Conservation (phyloP, 2,329 filamentous ascomycete species). For the Alternaria dauci region DNA sequence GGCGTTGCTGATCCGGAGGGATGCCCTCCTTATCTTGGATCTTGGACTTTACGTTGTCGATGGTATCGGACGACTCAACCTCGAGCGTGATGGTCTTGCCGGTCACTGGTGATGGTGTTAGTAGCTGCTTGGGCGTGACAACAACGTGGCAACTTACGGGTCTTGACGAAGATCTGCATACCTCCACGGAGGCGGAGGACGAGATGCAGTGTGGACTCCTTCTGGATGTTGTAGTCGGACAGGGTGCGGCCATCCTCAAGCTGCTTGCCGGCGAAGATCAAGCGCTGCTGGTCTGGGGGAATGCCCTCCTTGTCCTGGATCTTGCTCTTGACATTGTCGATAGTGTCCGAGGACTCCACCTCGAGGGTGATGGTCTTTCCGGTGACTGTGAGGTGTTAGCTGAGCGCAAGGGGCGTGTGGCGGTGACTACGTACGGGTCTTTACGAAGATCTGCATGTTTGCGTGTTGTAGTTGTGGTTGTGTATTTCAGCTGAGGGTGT, state of each 20-base stretch:
- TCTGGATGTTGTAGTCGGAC: slow-evolving; percentile 95
- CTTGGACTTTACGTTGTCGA: slow-evolving; percentile 53
- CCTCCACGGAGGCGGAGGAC: slow-evolving; percentile 76
- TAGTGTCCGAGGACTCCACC: slow-evolving; percentile 80
- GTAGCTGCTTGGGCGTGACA: slow-evolving; percentile 29
- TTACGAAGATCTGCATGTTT: slow-evolving; percentile 96
- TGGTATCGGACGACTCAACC: slow-evolving; percentile 52
- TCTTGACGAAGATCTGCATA: slow-evolving; percentile 71
- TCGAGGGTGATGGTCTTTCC: slow-evolving; percentile 74
- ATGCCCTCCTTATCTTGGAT: slow-evolving; percentile 69
- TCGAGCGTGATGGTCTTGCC: slow-evolving; percentile 63
- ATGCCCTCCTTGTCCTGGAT: slow-evolving; percentile 99
- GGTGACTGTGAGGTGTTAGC: slow-evolving; percentile 62
- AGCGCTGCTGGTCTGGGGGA: slow-evolving; percentile 92
- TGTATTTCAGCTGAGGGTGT: slow-evolving; percentile 12
- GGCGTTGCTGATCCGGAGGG: slow-evolving; percentile 65
- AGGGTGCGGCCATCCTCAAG: slow-evolving; percentile 93
- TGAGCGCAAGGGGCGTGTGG: slow-evolving; percentile 24
- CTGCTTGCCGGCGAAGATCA: slow-evolving; percentile 97
- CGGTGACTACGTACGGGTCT: slow-evolving; percentile 76
- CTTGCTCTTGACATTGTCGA: slow-evolving; percentile 96
- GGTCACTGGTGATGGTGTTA: slow-evolving; percentile 58
- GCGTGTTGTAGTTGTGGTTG: slow-evolving; percentile 58
- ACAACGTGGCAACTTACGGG: slow-evolving; percentile 46
- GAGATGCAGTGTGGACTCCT: slow-evolving; percentile 76